Base-by-base conservation (phyloP, 306 rosid species). In the Sicyos baderoa region DNA sequence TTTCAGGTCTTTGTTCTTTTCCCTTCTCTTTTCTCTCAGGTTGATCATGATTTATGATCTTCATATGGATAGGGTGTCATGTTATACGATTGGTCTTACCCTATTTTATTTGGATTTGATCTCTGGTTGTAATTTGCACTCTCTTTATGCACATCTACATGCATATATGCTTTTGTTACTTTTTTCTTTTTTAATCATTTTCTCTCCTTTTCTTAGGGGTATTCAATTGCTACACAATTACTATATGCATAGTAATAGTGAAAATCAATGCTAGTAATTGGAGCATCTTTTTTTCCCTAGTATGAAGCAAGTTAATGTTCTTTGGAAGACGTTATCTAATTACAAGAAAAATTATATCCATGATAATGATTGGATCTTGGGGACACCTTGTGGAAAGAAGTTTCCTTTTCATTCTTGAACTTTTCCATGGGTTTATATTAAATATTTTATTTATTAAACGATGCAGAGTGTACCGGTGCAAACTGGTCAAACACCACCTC, bases 401-500 rank as follows among this genome's bases (percentile, higher is more conserved):
- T 47, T 44, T 22, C 40, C 25, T 67, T 48, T 23, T 48, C 57
- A 9, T 48, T 67, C n/a, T 7, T 44, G 71, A 67, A 15, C 25
- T 25, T 48, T 48, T 48, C 13, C 16, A 4, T 47, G 56, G 42
- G 57, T 25, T 15, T 15, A 14, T 67, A 1, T 9, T 48, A 49
- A 23, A 48, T 5, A 49, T 15, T 48, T 0, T 49, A 25, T 67
- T 23, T 15, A 14, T 22, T 21, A 14, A 65, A 65, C 74, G 18
- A 76, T 84, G 78, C 88, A 90, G 99, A 94, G 99, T 75, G 99
- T 94, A 76, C 99, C 99, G 60, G 97, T 94, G 77, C 99, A 94
- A 90, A 76, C 95, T 76, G 99, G 99, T 77, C 99, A 94, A 85
- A 94, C 99, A 72, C 99, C 99, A 22, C 99, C 99, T 5, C 76